Evolutionary conservation across 2,329 filamentous ascomycete genomes (phyloP), one percentile per base, ranked within the genome.

Genomic region (Aspergillus persii): DNA sequence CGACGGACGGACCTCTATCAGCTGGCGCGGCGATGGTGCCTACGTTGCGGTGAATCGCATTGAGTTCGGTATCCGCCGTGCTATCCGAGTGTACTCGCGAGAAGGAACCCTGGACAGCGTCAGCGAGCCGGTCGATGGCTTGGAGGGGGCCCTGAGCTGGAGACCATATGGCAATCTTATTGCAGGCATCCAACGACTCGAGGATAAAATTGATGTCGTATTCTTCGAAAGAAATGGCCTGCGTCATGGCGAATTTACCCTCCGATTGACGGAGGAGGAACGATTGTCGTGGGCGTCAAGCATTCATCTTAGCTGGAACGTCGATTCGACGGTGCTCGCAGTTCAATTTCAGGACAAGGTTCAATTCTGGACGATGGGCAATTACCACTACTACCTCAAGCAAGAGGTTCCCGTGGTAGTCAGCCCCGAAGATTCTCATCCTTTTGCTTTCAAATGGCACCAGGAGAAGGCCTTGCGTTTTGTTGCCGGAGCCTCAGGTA

Each of bases 171-270:
- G 95, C 0, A 97, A 97, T 70, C 80, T 98, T 27, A 89, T 99
- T 68, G 92, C 93, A n/a, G 86, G 90, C 41, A 85, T 96, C 49
- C 92, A 96, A 73, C 83, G 91, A 15, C 76, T 86, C n/a, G 73
- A 83, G 1, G 84, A 89, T 51, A 82, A 82, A n/a, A 79, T 91
- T 23, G 89, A 96, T 66, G 87, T 98, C 49, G 87, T 96, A 3
- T 99, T 99, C 76, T 99, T 99, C 67, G 95, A 99, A 78, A 85
- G 93, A 54, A 99, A 99, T 69, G 95, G 95, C n/a, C 82, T 99
- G 59, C 86, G 94, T n/a, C 95, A 99, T 75, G 95, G 95, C 4
- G 86, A 97, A 65, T 99, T 98, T 70, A 86, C 86, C n/a, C 81
- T 99, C 18, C 86, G 91, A 50, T 73, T 89, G 36, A 84, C 82